A percentile compares a stretch with the other conserved stretches of the same genome.
phyloP scores from a whole-genome alignment of 148 eudicot genomes.

The Rhododendron molle region DNA sequence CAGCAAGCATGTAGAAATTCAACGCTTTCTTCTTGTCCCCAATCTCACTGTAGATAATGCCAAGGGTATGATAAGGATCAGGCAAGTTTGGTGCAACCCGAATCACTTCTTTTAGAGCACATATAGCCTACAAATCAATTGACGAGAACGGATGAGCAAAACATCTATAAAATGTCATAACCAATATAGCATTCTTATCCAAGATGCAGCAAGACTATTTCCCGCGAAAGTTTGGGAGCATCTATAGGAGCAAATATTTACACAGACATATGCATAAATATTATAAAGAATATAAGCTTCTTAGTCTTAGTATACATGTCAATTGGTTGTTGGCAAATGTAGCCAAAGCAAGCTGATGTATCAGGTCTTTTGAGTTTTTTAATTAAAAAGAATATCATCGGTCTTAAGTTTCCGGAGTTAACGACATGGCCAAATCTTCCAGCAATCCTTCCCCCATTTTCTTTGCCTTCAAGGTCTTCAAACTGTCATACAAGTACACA shows the following conservation, averaged over 20 bases:
- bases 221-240: neutral
- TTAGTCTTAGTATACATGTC: neutral
- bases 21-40: conserved; percentile 61
- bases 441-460: neutral
- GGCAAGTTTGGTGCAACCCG: conserved; percentile 66
- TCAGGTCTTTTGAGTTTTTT: neutral
- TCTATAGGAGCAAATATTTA: neutral
- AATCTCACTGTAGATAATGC: conserved; percentile 48
- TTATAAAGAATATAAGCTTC: neutral
- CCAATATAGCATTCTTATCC: neutral
- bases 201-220: neutral
- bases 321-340: neutral
- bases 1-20: conserved; percentile 72
- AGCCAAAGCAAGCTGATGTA: neutral
- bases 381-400: neutral
- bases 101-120: conserved; percentile 60
- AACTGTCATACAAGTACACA: neutral
- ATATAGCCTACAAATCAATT: conserved; percentile 52
- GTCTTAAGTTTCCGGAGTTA: neutral
- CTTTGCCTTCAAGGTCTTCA: neutral
- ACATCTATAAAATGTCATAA: neutral
- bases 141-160: neutral
- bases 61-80: conserved; percentile 80
- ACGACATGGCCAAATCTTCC: neutral
- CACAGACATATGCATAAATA: neutral